Evolutionary conservation across 495 filamentous ascomycete species (phyloP), one percentile per base, ranked within the genome.

Genomic region (Acidomyces sp.): DNA sequence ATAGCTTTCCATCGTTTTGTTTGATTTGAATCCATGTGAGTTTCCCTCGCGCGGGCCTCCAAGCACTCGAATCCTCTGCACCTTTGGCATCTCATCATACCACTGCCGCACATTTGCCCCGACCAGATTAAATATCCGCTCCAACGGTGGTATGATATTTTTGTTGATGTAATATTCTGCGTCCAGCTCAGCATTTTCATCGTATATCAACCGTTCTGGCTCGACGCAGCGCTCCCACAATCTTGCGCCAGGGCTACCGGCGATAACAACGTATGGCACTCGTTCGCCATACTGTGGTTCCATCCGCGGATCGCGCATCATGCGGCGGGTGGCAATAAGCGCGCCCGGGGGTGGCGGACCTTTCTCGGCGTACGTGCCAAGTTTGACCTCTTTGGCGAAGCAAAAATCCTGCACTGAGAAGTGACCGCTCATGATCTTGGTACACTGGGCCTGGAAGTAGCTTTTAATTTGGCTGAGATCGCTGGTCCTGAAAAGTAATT

Each of bases 1-100:
- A 56, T 93, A 97, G 17, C 73, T 81, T 54, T 97, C 90, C 12
- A 97, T 65, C 9, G 82, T 92, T 56, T 72, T 78, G 29, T 27
- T 38, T 3, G 30, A 32, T 22, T 34, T 49, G n/a, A 19, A 38
- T 37, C 41, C 48, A 48, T 51, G 55, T 50, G 61, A 55, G 46
- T 55, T 36, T 30, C 48, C 28, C 29, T 42, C 21, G 38, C 18
- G 5, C 33, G 22, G 24, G 24, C 46, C 39, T 37, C 41, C 48
- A 23, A 62, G 40, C 22, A 41, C 47, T 3, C 62, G 71, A 26
- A 88, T 73, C 3, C 78, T 71, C 51, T 83, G 83, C 24, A 83
- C 68, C 57, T 92, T 93, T 17, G 90, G 90, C 85, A 94, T 93
- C 59, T 93, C 85, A 39, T 93, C 86, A 46, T 86, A 96, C 90